phyloP scores from a whole-genome alignment of 2,329 filamentous ascomycete genomes.

The Exophiala oligosperma region DNA sequence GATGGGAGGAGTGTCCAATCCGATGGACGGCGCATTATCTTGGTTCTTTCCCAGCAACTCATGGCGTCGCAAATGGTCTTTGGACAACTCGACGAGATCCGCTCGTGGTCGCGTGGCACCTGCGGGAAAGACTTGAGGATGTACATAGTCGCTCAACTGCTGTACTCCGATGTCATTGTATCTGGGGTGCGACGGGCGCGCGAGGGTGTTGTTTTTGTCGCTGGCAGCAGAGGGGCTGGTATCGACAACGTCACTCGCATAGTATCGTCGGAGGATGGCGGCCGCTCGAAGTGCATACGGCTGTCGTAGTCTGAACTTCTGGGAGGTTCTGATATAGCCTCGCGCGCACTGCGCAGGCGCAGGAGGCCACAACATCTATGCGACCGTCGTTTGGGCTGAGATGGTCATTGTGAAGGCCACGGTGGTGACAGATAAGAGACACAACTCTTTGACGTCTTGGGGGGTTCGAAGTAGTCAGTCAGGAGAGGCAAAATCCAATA shows the following conservation, averaged over 20 bases:
- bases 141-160: slow-evolving; percentile 81
- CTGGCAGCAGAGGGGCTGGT: neutral
- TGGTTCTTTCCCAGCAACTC: slow-evolving; percentile 88
- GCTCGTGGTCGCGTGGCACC: slow-evolving; percentile 56
- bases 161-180: slow-evolving; percentile 95
- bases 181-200: slow-evolving; percentile 54
- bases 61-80: slow-evolving; percentile 79
- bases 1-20: slow-evolving; percentile 79
- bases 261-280: slow-evolving; percentile 25
- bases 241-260: slow-evolving; percentile 18
- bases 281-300: slow-evolving; percentile 22
- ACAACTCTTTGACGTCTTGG: slow-evolving; percentile 3
- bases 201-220: slow-evolving; percentile 8
- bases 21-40: slow-evolving; percentile 71
- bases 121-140: slow-evolving; percentile 75
- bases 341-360: slow-evolving; percentile 30
- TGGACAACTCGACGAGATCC: slow-evolving; percentile 76
- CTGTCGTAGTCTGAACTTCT: slow-evolving; percentile 28
- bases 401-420: slow-evolving; percentile 5
- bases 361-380: slow-evolving; percentile 31
- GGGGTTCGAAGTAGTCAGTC: neutral
- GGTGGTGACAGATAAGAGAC: neutral
- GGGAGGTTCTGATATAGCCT: slow-evolving; percentile 30
- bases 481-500: neutral
- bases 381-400: slow-evolving; percentile 1